phyloP scores from a whole-genome alignment of 495 filamentous ascomycete species.

The Tuber magnatum region DNA sequence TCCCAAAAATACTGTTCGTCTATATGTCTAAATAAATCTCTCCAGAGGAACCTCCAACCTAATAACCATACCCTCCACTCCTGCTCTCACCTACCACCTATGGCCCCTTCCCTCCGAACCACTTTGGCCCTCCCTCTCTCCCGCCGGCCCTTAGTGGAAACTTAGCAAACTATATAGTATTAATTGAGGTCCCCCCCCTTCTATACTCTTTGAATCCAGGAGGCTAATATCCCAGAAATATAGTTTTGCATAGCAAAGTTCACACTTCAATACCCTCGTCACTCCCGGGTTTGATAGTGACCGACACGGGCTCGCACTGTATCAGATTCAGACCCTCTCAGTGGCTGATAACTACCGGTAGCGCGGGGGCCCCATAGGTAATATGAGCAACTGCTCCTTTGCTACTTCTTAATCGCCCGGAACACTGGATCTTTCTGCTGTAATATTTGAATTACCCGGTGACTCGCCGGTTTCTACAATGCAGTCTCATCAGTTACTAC shows the following conservation, averaged over 20 bases:
- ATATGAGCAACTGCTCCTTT: background rate
- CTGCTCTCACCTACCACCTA: background rate
- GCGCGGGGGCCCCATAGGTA: no score
- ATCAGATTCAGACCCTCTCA: background rate
- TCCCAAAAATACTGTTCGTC: background rate
- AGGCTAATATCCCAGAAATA: background rate
- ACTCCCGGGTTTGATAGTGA: background rate
- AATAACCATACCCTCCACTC: background rate
- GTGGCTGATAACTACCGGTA: background rate
- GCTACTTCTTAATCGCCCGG: background rate
- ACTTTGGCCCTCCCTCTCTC: background rate
- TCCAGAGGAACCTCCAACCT: background rate
- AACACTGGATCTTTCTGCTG: background rate
- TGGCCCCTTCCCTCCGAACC: background rate
- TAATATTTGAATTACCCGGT: background rate
- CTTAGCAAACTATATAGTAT: no score
- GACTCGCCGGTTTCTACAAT: background rate
- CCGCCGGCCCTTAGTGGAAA: no score
- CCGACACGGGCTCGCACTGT: background rate
- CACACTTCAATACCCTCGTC: background rate
- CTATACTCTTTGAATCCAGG: background rate
- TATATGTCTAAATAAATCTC: background rate
- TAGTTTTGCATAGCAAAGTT: background rate
- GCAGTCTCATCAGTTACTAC: background rate
- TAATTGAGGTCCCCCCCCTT: no score